Conservation (phyloP, 176 grass and related monocot species). For the Tuctoria greenei region DNA sequence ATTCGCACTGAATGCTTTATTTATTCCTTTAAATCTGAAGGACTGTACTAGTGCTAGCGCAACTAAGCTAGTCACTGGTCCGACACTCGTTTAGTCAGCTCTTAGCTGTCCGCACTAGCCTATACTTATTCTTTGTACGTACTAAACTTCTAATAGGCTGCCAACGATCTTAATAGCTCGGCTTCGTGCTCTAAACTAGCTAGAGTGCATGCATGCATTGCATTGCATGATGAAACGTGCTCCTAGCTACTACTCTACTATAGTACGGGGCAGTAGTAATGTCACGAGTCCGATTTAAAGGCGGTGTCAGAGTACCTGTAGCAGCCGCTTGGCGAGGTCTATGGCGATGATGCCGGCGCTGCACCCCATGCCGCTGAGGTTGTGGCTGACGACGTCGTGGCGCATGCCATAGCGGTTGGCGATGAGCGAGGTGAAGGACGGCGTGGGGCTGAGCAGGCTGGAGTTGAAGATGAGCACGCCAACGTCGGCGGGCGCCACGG, state of each 20-base stretch:
- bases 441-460: slow-evolving; percentile 80
- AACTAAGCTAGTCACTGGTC: too few species aligned
- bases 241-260: too few species aligned
- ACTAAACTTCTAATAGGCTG: too few species aligned
- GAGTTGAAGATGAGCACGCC: slow-evolving; percentile 81
- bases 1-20: too few species aligned
- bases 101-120: too few species aligned
- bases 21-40: background rate
- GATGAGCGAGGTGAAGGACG: slow-evolving; percentile 83
- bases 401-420: slow-evolving; percentile 58
- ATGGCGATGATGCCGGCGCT: slow-evolving; percentile 92
- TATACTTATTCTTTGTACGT: too few species aligned
- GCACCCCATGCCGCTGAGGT: slow-evolving; percentile 96
- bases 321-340: slow-evolving; percentile 79
- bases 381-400: slow-evolving; percentile 55
- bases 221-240: background rate
- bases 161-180: too few species aligned
- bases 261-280: background rate
- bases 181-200: too few species aligned
- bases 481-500: slow-evolving; percentile 35
- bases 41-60: background rate
- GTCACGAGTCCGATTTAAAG: too few species aligned
- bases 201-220: background rate
- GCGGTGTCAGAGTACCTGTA: slow-evolving; percentile 58
- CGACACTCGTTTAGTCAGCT: too few species aligned